A percentile compares a stretch with the other conserved stretches of the same genome.
phyloP scores from a whole-genome alignment of 805 yeast genomes.

The Sungouiella thailandica region DNA sequence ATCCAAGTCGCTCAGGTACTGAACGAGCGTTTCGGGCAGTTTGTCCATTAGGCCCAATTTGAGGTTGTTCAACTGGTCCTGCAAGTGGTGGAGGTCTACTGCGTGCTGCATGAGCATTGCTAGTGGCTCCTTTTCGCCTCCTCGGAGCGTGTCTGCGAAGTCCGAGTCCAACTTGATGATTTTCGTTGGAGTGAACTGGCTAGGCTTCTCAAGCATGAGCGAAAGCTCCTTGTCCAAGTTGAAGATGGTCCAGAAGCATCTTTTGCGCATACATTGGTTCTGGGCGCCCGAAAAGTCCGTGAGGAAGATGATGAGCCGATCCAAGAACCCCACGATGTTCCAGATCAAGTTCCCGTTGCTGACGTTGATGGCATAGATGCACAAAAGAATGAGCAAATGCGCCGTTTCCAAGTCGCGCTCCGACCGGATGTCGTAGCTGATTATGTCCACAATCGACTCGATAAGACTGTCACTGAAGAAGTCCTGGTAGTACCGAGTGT shows the following conservation, averaged over 20 bases:
- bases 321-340: conserved; percentile 32
- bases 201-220: conserved; percentile 29
- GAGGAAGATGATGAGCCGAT: conserved; percentile 18
- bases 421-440: conserved; percentile 23
- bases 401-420: conserved; percentile 25
- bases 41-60: conserved; percentile 10
- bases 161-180: conserved; percentile 17
- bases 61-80: conserved; percentile 20
- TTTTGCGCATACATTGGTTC: conserved; percentile 8
- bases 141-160: conserved; percentile 10
- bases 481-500: conserved; percentile 18
- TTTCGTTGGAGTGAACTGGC: conserved; percentile 26
- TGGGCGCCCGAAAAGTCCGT: conserved; percentile 10
- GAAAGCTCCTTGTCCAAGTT: conserved; percentile 36
- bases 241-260: conserved; percentile 34
- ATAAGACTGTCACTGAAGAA: conserved; percentile 30
- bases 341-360: conserved; percentile 27
- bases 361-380: conserved; percentile 26
- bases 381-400: conserved; percentile 26
- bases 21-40: conserved; percentile 8
- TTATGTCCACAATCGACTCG: conserved; percentile 29
- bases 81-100: conserved; percentile 21
- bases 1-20: conserved; percentile 29
- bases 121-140: conserved; percentile 20
- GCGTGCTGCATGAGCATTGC: conserved; percentile 17